Percentiles rank a stretch among this genome's conserved stretches.
phyloP scores from a whole-genome alignment of 345 rosid genomes.

The Raphanus raphanistrum region DNA sequence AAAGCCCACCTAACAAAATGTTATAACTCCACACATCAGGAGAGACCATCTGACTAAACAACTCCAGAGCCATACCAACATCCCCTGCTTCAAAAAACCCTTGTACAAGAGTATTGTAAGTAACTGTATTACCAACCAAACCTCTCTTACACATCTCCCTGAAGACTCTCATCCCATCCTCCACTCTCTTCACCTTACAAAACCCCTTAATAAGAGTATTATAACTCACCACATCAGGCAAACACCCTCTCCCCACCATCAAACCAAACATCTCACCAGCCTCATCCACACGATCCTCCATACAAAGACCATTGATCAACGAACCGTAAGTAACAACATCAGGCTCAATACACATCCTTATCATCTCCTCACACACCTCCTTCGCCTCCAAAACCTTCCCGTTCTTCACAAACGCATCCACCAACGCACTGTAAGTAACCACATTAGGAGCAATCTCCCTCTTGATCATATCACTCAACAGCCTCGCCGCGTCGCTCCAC shows the following conservation, averaged over 20 bases:
- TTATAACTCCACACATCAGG: not conserved
- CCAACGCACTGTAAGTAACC: not conserved
- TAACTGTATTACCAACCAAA: not conserved
- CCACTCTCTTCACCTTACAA: not conserved
- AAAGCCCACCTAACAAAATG: not conserved
- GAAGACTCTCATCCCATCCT: not conserved
- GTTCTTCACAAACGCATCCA: not conserved
- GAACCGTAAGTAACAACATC: not conserved
- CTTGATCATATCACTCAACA: slow-evolving; percentile 4
- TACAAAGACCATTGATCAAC: slow-evolving; percentile 1
- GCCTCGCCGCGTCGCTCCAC: not conserved
- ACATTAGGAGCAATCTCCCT: not conserved
- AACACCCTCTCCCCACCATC: not conserved
- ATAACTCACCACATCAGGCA: not conserved
- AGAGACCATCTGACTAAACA: not conserved
- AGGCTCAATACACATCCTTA: not conserved
- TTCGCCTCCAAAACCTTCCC: slow-evolving; percentile 4
- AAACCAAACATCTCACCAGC: not conserved
- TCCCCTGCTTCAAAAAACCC: not conserved
- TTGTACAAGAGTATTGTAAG: not conserved
- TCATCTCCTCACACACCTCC: not conserved
- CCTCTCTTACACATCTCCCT: slow-evolving; percentile 1
- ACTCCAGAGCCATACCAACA: not conserved
- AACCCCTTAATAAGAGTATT: not conserved
- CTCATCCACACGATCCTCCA: not conserved